Evolutionary conservation across 805 yeast genomes (phyloP).

Genomic region (Zygotorulaspora danielsina): DNA sequence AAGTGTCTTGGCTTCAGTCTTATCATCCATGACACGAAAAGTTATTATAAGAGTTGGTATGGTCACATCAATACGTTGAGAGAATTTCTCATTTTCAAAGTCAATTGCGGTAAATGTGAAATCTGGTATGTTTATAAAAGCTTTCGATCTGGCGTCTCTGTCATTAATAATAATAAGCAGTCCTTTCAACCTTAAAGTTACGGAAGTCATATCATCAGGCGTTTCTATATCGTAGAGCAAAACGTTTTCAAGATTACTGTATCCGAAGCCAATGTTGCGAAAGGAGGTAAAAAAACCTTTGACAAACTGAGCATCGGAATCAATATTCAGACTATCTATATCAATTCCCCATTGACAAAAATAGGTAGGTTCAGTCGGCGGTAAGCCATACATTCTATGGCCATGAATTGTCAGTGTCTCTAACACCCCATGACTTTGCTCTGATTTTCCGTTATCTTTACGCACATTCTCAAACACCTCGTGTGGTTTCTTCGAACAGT

Average conservation of each 20-base stretch:
- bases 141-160: constrained; percentile 24
- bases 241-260: constrained; percentile 71
- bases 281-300: constrained; percentile 42
- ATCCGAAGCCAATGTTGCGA: constrained; percentile 55
- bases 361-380: constrained; percentile 84
- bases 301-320: constrained; percentile 46
- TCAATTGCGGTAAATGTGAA: constrained; percentile 54
- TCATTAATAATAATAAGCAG: constrained; percentile 42
- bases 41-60: constrained; percentile 45
- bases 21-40: constrained; percentile 9
- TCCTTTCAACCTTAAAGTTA: constrained; percentile 52
- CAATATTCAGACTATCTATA: constrained; percentile 53
- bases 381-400: constrained; percentile 88
- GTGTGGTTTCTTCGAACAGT: constrained; percentile 14
- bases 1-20: constrained; percentile 25
- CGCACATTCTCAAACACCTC: constrained; percentile 32
- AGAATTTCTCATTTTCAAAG: constrained; percentile 61
- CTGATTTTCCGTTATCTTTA: constrained; percentile 19
- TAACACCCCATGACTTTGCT: constrained; percentile 20
- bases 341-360: constrained; percentile 87
- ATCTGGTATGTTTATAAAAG: constrained; percentile 26
- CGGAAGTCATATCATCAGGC: constrained; percentile 64
- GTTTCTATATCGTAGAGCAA: constrained; percentile 52
- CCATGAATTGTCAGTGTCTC: constrained; percentile 66
- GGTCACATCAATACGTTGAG: constrained; percentile 47